Base-by-base conservation (phyloP, 805 yeast species). In the Cyberlindnera maclurae region DNA sequence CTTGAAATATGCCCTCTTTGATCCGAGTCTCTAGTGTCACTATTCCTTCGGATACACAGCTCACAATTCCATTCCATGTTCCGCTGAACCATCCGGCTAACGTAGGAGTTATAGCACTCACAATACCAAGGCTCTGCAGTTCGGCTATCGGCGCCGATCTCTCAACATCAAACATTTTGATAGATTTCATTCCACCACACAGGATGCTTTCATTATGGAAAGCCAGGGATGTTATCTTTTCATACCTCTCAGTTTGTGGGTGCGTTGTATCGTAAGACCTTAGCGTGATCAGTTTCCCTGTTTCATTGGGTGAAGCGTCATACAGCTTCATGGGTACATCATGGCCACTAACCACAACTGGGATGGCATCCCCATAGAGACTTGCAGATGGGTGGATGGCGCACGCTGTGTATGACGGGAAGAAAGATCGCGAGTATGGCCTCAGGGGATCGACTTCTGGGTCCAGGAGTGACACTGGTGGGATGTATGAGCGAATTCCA, bases 291-390 rank as follows among this genome's bases (percentile, higher is more conserved):
- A 44, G 20, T 18, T 40, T 42, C 8, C 39, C 52, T 12, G 37
- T 46, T 38, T 40, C 50, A 22, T 31, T 42, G 5, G 52, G 57
- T 12, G 45, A 34, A 12, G 52, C 43, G 26, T 45, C 54, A 15
- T 43, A 41, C 26, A 67, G 37, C 37, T 59, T 66, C 26, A 68
- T 37, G 0, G 73, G 73, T 7, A 62, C 26, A 16, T 63, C 56
- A 31, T 55, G 50, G 3, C 57, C 55, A 0, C 63, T 55, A 0
- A 61, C 36, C 3, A 67, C 37, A 1, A 60, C 40, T 17, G 62
- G 59, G 31, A 45, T 45, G 4, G 35, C 27, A 0, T 50, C 54
- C 3, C 36, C 16, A 42, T 57, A 64, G n/a, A 64, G 38, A 0
- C 67, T 58, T 17, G 67, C 59, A 1, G 38, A 33, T 3, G 69